A percentile compares a stretch with the other conserved stretches of the same genome.
Conservation (phyloP, 345 rosid species). For the Eutrema heterophyllum region DNA sequence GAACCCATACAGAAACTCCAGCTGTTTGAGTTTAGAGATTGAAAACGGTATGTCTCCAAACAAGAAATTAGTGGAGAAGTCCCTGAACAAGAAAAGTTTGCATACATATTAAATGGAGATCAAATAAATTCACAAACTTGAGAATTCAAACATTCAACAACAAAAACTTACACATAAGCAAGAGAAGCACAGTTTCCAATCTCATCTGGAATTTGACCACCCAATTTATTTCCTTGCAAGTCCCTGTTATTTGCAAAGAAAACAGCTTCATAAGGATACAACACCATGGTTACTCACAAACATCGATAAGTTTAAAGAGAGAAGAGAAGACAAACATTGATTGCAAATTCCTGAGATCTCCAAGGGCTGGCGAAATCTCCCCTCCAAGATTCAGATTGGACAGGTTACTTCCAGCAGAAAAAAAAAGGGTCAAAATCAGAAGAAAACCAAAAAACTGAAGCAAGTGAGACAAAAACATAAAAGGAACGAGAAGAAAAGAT, state of each 20-base stretch:
- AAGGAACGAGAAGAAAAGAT: background rate
- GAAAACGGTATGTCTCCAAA: conserved; percentile 91
- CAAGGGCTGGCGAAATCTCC: conserved; percentile 79
- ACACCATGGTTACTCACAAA: no score
- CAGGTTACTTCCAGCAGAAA: conserved; percentile 46
- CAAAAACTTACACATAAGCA: conserved; percentile 43
- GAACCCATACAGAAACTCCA: conserved; percentile 54
- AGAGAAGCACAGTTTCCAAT: conserved; percentile 81
- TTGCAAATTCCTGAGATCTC: conserved; percentile 64
- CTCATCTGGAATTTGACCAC: conserved; percentile 93
- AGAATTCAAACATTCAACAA: background rate
- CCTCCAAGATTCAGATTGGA: conserved; percentile 83
- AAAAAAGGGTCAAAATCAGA: background rate
- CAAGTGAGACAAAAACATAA: background rate
- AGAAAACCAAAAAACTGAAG: background rate
- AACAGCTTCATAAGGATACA: background rate
- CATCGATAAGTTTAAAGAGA: background rate
- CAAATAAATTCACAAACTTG: background rate
- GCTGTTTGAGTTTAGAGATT: conserved; percentile 71
- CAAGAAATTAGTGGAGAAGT: conserved; percentile 61
- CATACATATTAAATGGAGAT: background rate
- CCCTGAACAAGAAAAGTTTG: conserved; percentile 45
- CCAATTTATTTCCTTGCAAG: conserved; percentile 66
- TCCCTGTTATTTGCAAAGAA: conserved; percentile 43
- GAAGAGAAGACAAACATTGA: conserved; percentile 46